These are phyloP conservation scores for Auricularia cornea DNA, from an alignment of 768 basidiomycete genomes.

Conservation along the genomic window DNA sequence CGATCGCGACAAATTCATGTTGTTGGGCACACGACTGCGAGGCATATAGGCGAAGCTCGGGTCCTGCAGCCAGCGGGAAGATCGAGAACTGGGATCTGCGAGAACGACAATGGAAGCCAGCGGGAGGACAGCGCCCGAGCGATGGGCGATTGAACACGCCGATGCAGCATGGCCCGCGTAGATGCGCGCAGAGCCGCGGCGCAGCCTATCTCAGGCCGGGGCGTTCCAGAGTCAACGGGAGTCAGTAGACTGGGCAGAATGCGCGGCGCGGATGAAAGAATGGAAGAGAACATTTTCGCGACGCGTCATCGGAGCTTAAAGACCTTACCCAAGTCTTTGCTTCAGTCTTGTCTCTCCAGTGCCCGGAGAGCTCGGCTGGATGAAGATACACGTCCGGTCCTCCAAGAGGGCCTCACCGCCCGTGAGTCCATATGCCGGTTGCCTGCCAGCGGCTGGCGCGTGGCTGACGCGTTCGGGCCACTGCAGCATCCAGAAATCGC, in stretches of 20 bases:
- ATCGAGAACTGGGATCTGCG: no score
- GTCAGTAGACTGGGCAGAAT: neutral
- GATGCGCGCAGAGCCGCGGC: no score
- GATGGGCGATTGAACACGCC: no score
- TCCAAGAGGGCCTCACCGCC: constrained; percentile 71
- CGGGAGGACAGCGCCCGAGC: no score
- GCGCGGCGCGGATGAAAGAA: neutral
- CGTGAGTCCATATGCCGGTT: constrained; percentile 36
- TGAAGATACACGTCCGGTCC: constrained; percentile 65
- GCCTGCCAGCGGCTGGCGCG: constrained; percentile 9
- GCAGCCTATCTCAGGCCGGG: no score
- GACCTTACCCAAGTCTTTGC: neutral
- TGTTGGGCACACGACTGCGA: no score
- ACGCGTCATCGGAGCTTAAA: neutral
- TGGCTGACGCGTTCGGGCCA: constrained; percentile 9
- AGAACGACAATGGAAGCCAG: no score
- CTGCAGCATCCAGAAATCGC: constrained; percentile 68
- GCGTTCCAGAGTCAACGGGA: neutral
- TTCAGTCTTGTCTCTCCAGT: neutral
- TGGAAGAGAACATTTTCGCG: neutral
- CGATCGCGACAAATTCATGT: no score
- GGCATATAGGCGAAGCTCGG: no score
- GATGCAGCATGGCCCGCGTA: no score
- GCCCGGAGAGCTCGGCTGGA: constrained; percentile 19
- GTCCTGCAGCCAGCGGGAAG: no score